Percentiles rank a stretch among this genome's conserved stretches.
These are phyloP conservation scores for Scytalidium lignicola DNA, from an alignment of 2,329 filamentous ascomycete species.

Conservation along the genomic window DNA sequence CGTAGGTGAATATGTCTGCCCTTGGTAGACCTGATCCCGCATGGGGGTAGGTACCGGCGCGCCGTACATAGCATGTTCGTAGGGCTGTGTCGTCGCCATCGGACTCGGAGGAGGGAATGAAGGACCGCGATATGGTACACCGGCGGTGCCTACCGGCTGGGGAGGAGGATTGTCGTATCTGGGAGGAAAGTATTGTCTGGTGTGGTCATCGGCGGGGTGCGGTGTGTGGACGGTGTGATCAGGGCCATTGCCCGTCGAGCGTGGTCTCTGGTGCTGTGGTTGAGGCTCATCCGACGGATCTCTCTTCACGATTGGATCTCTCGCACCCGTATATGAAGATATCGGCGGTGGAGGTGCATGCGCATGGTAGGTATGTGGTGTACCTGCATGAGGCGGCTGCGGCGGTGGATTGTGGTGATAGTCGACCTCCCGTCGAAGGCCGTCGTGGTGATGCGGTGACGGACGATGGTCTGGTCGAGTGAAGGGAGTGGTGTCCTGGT, in stretches of 20 bases:
- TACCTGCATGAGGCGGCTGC: conserved; percentile 31
- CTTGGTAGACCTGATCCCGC: conserved; percentile 10
- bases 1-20: not conserved
- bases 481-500: conserved; percentile 21
- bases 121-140: conserved; percentile 2
- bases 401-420: conserved; percentile 41
- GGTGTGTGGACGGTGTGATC: conserved; percentile 21
- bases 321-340: conserved; percentile 35
- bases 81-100: conserved; percentile 21
- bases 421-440: conserved; percentile 48
- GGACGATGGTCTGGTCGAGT: conserved; percentile 30
- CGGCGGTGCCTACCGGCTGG: conserved; percentile 9
- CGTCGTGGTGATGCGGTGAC: conserved; percentile 43
- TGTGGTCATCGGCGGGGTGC: conserved; percentile 19
- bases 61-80: conserved; percentile 14
- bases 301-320: conserved; percentile 52
- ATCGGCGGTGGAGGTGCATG: conserved; percentile 25
- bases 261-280: conserved; percentile 30
- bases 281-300: conserved; percentile 35
- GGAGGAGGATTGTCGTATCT: conserved; percentile 15
- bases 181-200: conserved; percentile 13
- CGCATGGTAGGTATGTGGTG: conserved; percentile 35
- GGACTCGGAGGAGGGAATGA: conserved; percentile 13
- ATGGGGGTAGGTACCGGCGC: conserved; percentile 12
- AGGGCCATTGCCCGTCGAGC: conserved; percentile 20